Evolutionary conservation across 2,329 filamentous ascomycete genomes (phyloP), one percentile per base, ranked within the genome.

Genomic region (Neopestalotiopsis clavispora): DNA sequence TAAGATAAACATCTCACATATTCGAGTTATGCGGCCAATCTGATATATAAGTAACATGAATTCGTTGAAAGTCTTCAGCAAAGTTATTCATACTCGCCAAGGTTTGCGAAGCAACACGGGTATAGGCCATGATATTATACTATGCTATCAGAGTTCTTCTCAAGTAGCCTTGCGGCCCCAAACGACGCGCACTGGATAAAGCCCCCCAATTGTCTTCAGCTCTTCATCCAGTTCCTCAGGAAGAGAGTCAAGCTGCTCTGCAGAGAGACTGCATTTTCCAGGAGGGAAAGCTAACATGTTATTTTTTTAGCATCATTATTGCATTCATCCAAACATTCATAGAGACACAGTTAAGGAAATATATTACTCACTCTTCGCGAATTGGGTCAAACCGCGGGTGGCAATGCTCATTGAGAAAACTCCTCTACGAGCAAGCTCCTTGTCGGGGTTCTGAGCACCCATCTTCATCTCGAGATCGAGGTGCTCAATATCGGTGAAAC

Each of bases 331-430:
- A 38, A 38, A 32, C 23, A 28, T 28, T 20, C 9, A 13, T 20
- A 32, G 3, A 4, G 23, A 28, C 23, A 28, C 3, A 28, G 4
- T 28, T 28, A 0, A 10, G 13, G 30, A 30, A 23, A 59, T n/a
- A n/a, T n/a, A 59, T 23, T 23, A 23, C 57, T 59, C 23, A 59
- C 57, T 59, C 57, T 59, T 28, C 13, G 57, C 57, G 14, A 59
- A 59, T 14, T 59, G 2, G 1, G 5, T 20, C 13, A 59, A 20
- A 20, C 57, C 57, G 13, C 57, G 17, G 30, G 57, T 20, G 23
- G 57, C 57, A 32, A 20, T 20, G 57, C 57, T 59, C 4, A 20
- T 59, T 17, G 23, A 59, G 23, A 59, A 59, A 14, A 59, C 57
- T 6, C 57, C 57, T 1, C 12, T 17, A 6, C n/a, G 17, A 59